Evolutionary conservation across 83 land plant species (phyloP), one percentile per base, ranked within the genome.

Genomic region (Larix sibirica): DNA sequence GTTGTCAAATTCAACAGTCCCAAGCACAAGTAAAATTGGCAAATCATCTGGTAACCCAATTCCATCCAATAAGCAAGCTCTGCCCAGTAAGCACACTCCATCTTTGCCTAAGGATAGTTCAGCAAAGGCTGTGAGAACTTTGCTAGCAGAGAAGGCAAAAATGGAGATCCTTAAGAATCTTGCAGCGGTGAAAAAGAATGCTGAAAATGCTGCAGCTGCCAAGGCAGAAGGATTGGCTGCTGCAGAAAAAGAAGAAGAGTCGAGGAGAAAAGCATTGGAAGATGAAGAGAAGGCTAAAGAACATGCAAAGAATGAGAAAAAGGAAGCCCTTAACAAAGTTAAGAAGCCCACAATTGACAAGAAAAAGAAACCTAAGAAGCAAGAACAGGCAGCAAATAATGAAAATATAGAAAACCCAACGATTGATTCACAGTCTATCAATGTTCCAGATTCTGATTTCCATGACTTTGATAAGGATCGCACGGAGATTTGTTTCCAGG

Each of bases 391-490:
- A 80, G 77, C 23, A 44, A 60, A 67, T 59, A 21, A 21, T 56
- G 74, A 54, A 81, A 80, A 23, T 58, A 17, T 58, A 26, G 62
- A 77, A 58, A 58, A 26, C 9, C 21, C 62, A 26, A 13, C 20
- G 4, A 17, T 26, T 50, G 84, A 75, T 23, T 79, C 93, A 38
- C 24, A 60, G 58, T 77, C 91, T 13, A 84, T 93, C 21, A 85
- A 69, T 44, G 98, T 93, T 18, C 96, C 94, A 44, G 96, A 93
- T 83, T 81, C 98, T 2, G 96, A 95, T 71, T 95, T 95, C 70
- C 86, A 91, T 86, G 90, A 93, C 79, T 93, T 95, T 89, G 98
- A 93, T 85, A 87, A 85, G 50, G 94, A 93, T 82, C 87, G 96
- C 47, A 73, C 90, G 28, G 97, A 93, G 66, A 88, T 82, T 60